Evolutionary conservation across 1,139 yeast genomes (phyloP).

Genomic region (Eremothecium gossypii): DNA sequence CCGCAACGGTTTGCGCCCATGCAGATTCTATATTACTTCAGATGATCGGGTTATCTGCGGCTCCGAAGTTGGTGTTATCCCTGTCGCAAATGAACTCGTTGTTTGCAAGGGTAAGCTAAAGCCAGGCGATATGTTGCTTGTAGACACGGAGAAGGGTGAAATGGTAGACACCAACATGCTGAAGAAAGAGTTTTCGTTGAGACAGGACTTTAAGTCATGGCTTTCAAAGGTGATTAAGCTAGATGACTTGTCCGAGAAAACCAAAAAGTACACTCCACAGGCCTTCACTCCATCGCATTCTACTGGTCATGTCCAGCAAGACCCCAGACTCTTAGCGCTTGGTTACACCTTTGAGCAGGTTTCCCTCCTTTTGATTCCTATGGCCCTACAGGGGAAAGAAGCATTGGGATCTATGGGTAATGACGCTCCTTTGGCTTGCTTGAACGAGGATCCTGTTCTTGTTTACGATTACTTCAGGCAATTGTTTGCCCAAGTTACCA

Average conservation of each 20-base stretch:
- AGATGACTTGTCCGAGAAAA: constrained; percentile 55
- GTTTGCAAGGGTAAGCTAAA: constrained; percentile 88
- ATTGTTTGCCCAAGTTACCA: constrained; percentile 95
- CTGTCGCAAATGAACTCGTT: constrained; percentile 73
- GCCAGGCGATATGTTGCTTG: constrained; percentile 94
- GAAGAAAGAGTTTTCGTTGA: constrained; percentile 69
- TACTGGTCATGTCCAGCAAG: constrained; percentile 51
- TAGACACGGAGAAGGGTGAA: constrained; percentile 86
- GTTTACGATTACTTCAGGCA: constrained; percentile 92
- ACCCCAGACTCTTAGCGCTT: constrained; percentile 75
- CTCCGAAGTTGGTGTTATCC: constrained; percentile 95
- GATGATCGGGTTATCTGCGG: constrained; percentile 97
- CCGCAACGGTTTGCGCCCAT: constrained; percentile 95
- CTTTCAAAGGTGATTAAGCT: constrained; percentile 74
- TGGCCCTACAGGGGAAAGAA: constrained; percentile 89
- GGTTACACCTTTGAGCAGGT: constrained; percentile 93
- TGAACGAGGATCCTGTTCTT: constrained; percentile 85
- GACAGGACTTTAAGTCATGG: constrained; percentile 93
- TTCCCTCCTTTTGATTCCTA: constrained; percentile 74
- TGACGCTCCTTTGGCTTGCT: constrained; percentile 93
- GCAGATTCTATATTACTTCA: constrained; percentile 91
- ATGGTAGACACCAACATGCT: constrained; percentile 89
- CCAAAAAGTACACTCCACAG: constrained; percentile 28
- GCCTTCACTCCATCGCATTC: constrained; percentile 21
- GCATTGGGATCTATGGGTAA: constrained; percentile 98